Evolutionary conservation across 768 basidiomycete genomes (phyloP).

Genomic region (Termitomyces heimii): DNA sequence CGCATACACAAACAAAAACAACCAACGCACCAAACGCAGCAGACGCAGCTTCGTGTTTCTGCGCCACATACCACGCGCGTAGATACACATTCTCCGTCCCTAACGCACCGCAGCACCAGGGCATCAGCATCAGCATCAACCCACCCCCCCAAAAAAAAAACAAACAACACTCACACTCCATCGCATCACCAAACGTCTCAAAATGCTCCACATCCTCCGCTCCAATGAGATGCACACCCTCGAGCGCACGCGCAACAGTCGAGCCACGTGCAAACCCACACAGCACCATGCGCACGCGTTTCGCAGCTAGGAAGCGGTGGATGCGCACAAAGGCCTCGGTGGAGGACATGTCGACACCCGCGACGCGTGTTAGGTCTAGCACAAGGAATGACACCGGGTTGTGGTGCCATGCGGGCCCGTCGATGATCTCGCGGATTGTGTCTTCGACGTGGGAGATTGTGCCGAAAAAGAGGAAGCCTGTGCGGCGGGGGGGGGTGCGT

Average conservation of each 20-base stretch:
- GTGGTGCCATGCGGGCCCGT: constrained; percentile 61
- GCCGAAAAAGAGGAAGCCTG: constrained; percentile 87
- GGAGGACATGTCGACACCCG: constrained; percentile 90
- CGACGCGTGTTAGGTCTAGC: constrained; percentile 79
- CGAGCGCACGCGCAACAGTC: constrained; percentile 63
- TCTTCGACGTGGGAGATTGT: constrained; percentile 91
- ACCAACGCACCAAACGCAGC: constrained; percentile 37
- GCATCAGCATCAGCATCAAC: background rate
- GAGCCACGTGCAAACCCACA: constrained; percentile 73
- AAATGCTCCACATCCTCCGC: constrained; percentile 78
- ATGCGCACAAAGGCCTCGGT: constrained; percentile 94
- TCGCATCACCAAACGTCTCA: constrained; percentile 76
- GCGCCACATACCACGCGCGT: constrained; percentile 68
- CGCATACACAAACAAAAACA: background rate
- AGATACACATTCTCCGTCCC: constrained; percentile 96
- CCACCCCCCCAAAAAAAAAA: background rate
- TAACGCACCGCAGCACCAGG: too few relatives aligned
- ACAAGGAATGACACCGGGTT: constrained; percentile 89
- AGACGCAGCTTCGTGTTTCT: constrained; percentile 45
- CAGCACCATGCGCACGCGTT: constrained; percentile 80
- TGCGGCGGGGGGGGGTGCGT: background rate
- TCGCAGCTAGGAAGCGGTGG: constrained; percentile 71
- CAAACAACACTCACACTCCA: constrained; percentile 67
- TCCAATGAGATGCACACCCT: constrained; percentile 76
- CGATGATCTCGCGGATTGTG: constrained; percentile 70